Evolutionary conservation across 352 stramenopile species (phyloP), one percentile per base, ranked within the genome.

Genomic region (Phytophthora syringae): DNA sequence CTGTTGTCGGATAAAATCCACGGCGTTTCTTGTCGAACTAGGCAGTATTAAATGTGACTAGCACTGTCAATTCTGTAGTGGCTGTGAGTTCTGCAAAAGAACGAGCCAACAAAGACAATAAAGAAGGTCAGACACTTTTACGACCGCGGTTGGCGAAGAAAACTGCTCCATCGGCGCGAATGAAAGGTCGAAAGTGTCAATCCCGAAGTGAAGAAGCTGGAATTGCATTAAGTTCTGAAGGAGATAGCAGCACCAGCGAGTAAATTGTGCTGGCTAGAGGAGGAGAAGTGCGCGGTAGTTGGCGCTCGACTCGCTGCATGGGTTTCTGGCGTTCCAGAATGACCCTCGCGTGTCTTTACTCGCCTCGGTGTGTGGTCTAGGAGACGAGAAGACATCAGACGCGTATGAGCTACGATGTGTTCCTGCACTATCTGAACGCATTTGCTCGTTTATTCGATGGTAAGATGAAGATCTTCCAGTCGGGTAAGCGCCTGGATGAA

Each of bases 271-370:
- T 65, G 12, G 30, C 50, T 3, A 74, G 53, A 58, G 65, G 65
- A 5, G 52, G 65, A 16, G 60, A 72, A 27, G 47, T 84, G 2
- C 77, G 57, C 61, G 9, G 75, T 81, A 11, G 81, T 92, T 2
- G 79, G 82, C 39, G 76, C 61, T 27, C 85, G 84, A 49, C 65
- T 93, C 7, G 61, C 37, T 88, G 12, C 65, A 82, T 25, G 77
- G 70, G 1, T 32, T 89, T 18, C 13, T 76, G 0, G 40, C 64
- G 1, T 79, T 80, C 44, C 69, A 75, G 10, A 67, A 84, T 13
- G 85, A 93, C 32, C 60, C 63, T 7, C 83, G 85, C 2, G 55
- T 93, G 11, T 64, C 72, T n/a, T 92, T 92, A 62, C 92, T 93
- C 43, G 75, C 72, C 4, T 51, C 62, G 2, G 63, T 65, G 0